phyloP scores from a whole-genome alignment of 129 eudicot genomes.

The Flaveria ramosissima region DNA sequence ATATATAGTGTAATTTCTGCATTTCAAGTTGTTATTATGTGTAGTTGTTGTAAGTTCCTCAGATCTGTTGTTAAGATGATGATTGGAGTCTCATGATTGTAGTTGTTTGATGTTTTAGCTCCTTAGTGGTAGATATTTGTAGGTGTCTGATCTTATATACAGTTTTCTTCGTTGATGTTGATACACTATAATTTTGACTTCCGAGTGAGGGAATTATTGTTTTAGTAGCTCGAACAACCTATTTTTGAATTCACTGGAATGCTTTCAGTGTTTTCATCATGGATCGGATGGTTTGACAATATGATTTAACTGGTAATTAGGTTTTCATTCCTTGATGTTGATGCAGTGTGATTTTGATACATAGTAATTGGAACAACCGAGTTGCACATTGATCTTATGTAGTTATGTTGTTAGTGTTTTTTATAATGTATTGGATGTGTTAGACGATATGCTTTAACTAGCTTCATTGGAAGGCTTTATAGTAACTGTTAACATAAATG shows the following conservation, averaged over 20 bases:
- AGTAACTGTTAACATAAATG: not conserved
- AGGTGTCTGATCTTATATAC: slow-evolving; percentile 21
- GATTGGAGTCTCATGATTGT: not conserved
- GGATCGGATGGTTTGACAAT: too few species aligned
- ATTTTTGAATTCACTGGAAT: too few species aligned
- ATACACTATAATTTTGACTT: not conserved
- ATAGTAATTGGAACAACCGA: not conserved
- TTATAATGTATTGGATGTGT: slow-evolving; percentile 4
- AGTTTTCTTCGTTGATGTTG: not conserved
- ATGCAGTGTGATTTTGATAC: too few species aligned
- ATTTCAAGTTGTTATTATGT: not conserved
- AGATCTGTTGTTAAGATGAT: slow-evolving; percentile 13
- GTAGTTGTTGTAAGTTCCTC: not conserved
- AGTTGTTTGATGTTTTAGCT: too few species aligned
- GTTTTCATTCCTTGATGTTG: too few species aligned
- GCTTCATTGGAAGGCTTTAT: too few species aligned
- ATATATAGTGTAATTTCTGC: not conserved
- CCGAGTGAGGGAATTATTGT: too few species aligned
- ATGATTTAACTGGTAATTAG: too few species aligned
- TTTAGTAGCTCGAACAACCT: too few species aligned
- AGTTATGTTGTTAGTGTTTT: not conserved
- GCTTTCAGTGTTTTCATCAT: too few species aligned
- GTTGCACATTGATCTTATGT: not conserved
- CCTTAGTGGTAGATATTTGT: not conserved
- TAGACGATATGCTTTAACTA: not conserved